Percentiles rank a stretch among this genome's conserved stretches.
These are phyloP conservation scores for Mycena kentingensis DNA, from an alignment of 768 basidiomycete species.

Conservation along the genomic window DNA sequence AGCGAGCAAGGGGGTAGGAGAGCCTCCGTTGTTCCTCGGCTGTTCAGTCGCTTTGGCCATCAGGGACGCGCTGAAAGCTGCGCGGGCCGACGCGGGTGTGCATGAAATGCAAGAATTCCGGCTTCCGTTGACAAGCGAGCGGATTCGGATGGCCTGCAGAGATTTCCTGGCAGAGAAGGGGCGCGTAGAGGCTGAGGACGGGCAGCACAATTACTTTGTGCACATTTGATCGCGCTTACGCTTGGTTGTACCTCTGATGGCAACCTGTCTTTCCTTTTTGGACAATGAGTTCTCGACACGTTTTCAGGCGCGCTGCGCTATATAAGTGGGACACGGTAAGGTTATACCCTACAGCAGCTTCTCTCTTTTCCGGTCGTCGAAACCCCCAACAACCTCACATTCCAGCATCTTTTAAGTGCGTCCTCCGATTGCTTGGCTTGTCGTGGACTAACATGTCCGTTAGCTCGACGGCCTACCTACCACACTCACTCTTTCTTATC, in stretches of 20 bases:
- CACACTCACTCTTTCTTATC: too few species aligned
- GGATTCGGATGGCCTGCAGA: conserved; percentile 19
- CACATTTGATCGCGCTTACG: conserved; percentile 15
- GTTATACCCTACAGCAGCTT: too few species aligned
- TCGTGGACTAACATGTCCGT: too few species aligned
- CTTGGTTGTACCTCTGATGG: neutral
- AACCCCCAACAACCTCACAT: too few species aligned
- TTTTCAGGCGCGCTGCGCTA: too few species aligned
- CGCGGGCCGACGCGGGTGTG: conserved; percentile 15
- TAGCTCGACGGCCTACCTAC: too few species aligned
- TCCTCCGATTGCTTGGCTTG: too few species aligned
- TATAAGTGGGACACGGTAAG: too few species aligned
- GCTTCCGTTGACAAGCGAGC: conserved; percentile 21
- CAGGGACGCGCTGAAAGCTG: conserved; percentile 21
- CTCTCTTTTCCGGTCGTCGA: too few species aligned
- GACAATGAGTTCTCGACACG: too few species aligned
- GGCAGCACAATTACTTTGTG: conserved; percentile 20
- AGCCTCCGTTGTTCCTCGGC: conserved; percentile 24
- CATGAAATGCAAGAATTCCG: conserved; percentile 22
- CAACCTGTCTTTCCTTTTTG: neutral
- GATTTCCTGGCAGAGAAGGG: conserved; percentile 21
- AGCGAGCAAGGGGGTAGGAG: conserved; percentile 22
- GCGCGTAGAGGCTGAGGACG: conserved; percentile 14
- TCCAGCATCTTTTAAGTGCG: too few species aligned
- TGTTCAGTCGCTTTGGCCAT: conserved; percentile 24